Percentiles rank a stretch among this genome's conserved stretches.
phyloP scores from a whole-genome alignment of 768 basidiomycete species.

The Lepiota venenata region DNA sequence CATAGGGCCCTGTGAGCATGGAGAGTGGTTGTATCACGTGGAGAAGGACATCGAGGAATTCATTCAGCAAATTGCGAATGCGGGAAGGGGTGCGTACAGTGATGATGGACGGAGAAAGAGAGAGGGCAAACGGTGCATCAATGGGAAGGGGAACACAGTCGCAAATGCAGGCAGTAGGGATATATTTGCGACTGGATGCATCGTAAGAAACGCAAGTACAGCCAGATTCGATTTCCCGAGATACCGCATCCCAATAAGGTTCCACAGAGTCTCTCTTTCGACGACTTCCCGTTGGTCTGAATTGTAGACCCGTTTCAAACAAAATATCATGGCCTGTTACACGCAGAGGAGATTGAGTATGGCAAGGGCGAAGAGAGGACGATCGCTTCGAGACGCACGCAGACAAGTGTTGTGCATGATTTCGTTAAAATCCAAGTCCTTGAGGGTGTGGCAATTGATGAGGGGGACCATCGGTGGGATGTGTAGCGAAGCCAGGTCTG shows the following conservation, averaged over 20 bases:
- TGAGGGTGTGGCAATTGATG: constrained; percentile 80
- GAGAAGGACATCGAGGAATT: constrained; percentile 78
- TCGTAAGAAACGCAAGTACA: constrained; percentile 86
- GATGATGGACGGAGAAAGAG: constrained; percentile 38
- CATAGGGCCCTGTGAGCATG: constrained; percentile 55
- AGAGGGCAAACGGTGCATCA: constrained; percentile 2
- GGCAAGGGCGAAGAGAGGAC: constrained; percentile 10
- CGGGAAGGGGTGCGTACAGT: constrained; percentile 73
- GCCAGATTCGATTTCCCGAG: constrained; percentile 71
- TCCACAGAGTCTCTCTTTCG: constrained; percentile 72
- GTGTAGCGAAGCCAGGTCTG: constrained; percentile 46
- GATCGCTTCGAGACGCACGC: constrained; percentile 49
- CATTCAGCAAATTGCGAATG: constrained; percentile 62
- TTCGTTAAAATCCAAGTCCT: constrained; percentile 80
- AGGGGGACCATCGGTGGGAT: constrained; percentile 71
- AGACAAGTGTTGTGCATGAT: constrained; percentile 90
- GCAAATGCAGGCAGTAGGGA: constrained; percentile 54
- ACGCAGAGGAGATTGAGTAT: constrained; percentile 15
- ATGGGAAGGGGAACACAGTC: neutral
- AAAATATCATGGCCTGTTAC: constrained; percentile 79
- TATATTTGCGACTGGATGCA: constrained; percentile 45
- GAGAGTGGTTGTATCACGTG: constrained; percentile 82
- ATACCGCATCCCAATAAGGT: constrained; percentile 82
- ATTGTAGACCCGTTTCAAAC: constrained; percentile 83
- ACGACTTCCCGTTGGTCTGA: constrained; percentile 71